These are phyloP conservation scores for Botryococcus braunii DNA, from an alignment of 163 green algal genomes.

Conservation along the genomic window DNA sequence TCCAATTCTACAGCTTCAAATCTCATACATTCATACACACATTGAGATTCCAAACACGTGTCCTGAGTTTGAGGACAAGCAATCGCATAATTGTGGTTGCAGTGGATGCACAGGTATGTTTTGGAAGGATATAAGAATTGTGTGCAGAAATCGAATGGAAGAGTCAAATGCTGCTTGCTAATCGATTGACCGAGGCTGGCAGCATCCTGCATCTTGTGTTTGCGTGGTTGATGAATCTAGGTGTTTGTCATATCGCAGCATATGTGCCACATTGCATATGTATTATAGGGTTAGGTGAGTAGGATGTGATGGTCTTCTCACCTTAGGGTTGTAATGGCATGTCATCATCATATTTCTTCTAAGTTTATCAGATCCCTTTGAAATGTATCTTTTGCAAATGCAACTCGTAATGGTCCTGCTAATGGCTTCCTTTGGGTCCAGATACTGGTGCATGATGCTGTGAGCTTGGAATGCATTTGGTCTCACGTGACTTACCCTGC, in stretches of 20 bases:
- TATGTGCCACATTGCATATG: background rate
- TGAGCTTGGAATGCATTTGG: conserved; percentile 33
- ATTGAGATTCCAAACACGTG: conserved; percentile 6
- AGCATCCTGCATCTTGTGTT: background rate
- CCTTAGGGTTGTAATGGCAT: background rate
- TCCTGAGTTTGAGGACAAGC: conserved; percentile 20
- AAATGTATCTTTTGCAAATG: background rate
- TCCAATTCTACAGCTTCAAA: background rate
- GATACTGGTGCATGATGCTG: conserved; percentile 37
- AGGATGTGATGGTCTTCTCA: background rate
- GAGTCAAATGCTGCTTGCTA: background rate
- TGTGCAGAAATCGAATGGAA: background rate
- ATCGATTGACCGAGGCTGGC: background rate
- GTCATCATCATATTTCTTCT: background rate
- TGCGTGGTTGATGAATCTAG: background rate
- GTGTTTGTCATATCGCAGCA: background rate
- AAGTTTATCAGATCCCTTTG: background rate
- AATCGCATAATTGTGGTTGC: conserved; percentile 25
- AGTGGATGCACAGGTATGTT: conserved; percentile 18
- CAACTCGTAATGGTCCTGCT: background rate
- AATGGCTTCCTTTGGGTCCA: conserved; percentile 9
- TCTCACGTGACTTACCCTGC: conserved; percentile 38
- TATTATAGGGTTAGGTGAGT: background rate
- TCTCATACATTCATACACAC: conserved; percentile 6
- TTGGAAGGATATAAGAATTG: background rate